Evolutionary conservation across 225 moss, liverwort and hornwort species (phyloP).

Genomic region (Takakia lepidozioides): DNA sequence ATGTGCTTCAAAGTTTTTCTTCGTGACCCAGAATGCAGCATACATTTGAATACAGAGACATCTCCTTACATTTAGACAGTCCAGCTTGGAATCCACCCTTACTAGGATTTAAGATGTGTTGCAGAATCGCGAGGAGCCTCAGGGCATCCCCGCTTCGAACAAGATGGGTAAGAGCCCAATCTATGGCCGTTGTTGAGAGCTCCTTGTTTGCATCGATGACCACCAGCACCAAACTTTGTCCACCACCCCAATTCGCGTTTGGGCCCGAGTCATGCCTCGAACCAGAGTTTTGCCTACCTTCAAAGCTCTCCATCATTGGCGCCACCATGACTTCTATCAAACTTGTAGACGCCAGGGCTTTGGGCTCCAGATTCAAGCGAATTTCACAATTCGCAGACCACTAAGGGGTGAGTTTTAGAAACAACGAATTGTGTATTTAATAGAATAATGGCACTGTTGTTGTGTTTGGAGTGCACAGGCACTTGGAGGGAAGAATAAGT

Average conservation of each 20-base stretch:
- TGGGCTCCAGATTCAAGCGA: not conserved
- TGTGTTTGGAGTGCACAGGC: not conserved
- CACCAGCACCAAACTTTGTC: slow-evolving; percentile 43
- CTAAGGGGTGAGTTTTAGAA: slow-evolving; percentile 1
- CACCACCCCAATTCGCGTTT: slow-evolving; percentile 17
- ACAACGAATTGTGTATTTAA: not conserved
- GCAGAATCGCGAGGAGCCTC: slow-evolving; percentile 53
- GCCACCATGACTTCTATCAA: too few species aligned
- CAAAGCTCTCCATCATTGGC: slow-evolving; percentile 36
- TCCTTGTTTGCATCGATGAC: slow-evolving; percentile 54
- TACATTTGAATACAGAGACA: not conserved
- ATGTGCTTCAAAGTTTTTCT: not conserved
- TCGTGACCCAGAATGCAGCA: not conserved
- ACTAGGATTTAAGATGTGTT: slow-evolving; percentile 41
- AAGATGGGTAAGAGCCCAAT: slow-evolving; percentile 43
- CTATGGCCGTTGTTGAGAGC: slow-evolving; percentile 35
- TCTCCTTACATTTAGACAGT: slow-evolving; percentile 47
- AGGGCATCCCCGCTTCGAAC: slow-evolving; percentile 38
- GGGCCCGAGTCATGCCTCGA: slow-evolving; percentile 11
- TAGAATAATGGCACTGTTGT: not conserved
- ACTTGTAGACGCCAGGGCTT: too few species aligned
- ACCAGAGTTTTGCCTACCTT: slow-evolving; percentile 15
- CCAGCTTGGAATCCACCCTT: slow-evolving; percentile 57
- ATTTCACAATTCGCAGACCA: not conserved
- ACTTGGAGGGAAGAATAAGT: not conserved